These are phyloP conservation scores for Daldinia vernicosa DNA, from an alignment of 495 filamentous ascomycete species.

Conservation along the genomic window DNA sequence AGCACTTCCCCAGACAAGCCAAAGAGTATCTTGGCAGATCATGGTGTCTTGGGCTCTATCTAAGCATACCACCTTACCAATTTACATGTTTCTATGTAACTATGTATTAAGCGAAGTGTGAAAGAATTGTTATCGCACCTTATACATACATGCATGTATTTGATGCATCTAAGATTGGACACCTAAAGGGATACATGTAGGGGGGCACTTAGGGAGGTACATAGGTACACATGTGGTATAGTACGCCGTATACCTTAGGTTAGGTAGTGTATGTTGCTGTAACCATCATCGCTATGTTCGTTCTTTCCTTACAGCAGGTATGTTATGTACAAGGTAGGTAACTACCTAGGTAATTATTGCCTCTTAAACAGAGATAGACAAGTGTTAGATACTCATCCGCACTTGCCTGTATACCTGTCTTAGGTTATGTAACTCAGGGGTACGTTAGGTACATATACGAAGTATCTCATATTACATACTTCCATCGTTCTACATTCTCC, in stretches of 20 bases:
- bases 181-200: background rate
- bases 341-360: background rate
- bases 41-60: background rate
- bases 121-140: background rate
- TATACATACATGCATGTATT: background rate
- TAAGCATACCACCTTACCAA: background rate
- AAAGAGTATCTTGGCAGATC: constrained; percentile 20
- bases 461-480: constrained; percentile 1
- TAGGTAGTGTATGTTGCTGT: background rate
- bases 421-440: background rate
- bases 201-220: background rate
- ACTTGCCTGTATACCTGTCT: background rate
- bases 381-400: background rate
- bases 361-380: background rate
- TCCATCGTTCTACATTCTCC: background rate
- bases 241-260: background rate
- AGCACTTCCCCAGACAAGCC: constrained; percentile 31
- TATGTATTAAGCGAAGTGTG: constrained; percentile 24
- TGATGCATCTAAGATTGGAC: background rate
- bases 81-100: constrained; percentile 13
- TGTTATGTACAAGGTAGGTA: background rate
- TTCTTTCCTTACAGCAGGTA: background rate
- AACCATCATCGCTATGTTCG: background rate
- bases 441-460: background rate
- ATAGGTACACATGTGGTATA: background rate